phyloP scores from a whole-genome alignment of 2,329 filamentous ascomycete genomes.

The Colletotrichum phormii region DNA sequence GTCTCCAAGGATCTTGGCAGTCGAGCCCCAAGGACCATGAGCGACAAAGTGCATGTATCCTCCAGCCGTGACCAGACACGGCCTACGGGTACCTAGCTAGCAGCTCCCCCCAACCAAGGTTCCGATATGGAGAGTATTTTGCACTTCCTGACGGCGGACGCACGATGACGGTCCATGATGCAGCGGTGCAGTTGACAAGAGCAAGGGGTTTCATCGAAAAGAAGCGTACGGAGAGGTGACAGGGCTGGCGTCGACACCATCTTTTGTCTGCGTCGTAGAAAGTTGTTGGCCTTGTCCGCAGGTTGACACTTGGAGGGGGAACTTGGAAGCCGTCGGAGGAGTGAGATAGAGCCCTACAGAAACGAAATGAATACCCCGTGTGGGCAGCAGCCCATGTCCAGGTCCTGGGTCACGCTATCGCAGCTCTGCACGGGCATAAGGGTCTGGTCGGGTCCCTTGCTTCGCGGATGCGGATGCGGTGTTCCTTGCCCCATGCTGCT shows the following conservation, averaged over 20 bases:
- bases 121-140: background rate
- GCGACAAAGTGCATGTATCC: background rate
- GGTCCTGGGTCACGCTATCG: constrained; percentile 2
- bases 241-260: background rate
- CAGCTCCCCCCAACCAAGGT: background rate
- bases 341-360: background rate
- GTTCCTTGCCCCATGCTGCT: constrained; percentile 20
- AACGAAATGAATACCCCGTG: background rate
- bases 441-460: constrained; percentile 28
- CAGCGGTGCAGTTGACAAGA: constrained; percentile 9
- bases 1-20: constrained; percentile 12
- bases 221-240: background rate
- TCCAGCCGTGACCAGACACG: background rate
- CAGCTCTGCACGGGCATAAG: constrained; percentile 3
- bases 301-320: background rate
- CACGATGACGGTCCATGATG: constrained; percentile 31
- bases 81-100: background rate
- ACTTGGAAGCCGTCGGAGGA: too few relatives aligned
- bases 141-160: constrained; percentile 5
- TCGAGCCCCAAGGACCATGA: background rate
- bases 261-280: background rate
- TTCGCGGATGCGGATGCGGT: constrained; percentile 21
- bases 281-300: background rate
- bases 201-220: background rate
- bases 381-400: background rate